Evolutionary conservation across 352 stramenopile genomes (phyloP).

Genomic region (Plasmopara viticola): DNA sequence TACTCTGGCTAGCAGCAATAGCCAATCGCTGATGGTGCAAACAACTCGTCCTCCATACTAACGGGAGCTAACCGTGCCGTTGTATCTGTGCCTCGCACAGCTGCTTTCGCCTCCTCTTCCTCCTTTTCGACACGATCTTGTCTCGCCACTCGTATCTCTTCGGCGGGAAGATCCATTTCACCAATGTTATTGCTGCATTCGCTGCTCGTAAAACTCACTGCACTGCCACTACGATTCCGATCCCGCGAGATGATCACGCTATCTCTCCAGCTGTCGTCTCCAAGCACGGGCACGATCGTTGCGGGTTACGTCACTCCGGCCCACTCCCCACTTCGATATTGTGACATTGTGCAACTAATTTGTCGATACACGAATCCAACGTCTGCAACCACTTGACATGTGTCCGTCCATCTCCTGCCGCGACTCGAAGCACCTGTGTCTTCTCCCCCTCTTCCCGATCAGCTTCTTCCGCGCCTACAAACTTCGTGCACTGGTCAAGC

Average conservation of each 20-base stretch:
- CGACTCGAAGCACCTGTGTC: conserved; percentile 34
- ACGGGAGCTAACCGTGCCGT: conserved; percentile 5
- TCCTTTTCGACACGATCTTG: conserved; percentile 17
- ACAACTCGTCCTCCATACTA: conserved; percentile 10
- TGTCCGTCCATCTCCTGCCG: conserved; percentile 22
- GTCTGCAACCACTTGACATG: conserved; percentile 45
- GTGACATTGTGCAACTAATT: conserved; percentile 35
- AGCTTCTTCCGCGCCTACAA: conserved; percentile 3
- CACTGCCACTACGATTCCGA: conserved; percentile 18
- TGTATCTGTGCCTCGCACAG: conserved; percentile 7
- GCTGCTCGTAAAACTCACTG: conserved; percentile 30
- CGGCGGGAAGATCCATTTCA: conserved; percentile 20
- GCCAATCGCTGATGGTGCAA: not conserved
- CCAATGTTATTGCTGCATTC: conserved; percentile 30
- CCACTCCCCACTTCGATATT: conserved; percentile 22
- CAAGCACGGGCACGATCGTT: conserved; percentile 24
- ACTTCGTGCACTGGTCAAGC: conserved; percentile 12
- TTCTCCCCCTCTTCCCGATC: conserved; percentile 5
- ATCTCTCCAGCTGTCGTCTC: conserved; percentile 21
- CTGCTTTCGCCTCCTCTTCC: conserved; percentile 14
- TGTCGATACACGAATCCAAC: conserved; percentile 40
- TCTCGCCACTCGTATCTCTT: conserved; percentile 29
- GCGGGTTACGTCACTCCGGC: conserved; percentile 17
- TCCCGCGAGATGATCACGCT: conserved; percentile 14
- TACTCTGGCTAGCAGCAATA: conserved; percentile 21